phyloP scores from a whole-genome alignment of 805 yeast genomes.

The Pachysolen tannophilus region DNA sequence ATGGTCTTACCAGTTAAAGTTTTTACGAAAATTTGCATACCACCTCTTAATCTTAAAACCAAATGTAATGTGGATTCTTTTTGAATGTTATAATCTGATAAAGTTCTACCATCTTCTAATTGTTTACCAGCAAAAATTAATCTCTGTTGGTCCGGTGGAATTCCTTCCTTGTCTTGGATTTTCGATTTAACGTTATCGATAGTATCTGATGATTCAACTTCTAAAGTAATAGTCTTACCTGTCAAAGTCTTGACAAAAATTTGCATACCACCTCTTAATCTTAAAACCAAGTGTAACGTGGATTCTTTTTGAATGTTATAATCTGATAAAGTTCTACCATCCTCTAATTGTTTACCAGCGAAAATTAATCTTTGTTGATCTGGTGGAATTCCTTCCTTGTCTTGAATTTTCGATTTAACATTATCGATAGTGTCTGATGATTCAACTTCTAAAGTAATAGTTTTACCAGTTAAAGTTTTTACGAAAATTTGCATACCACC shows the following conservation, averaged over 20 bases:
- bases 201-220: constrained; percentile 96
- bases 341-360: constrained; percentile 95
- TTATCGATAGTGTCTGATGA: constrained; percentile 94
- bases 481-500: constrained; percentile 96
- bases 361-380: constrained; percentile 94
- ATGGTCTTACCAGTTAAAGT: constrained; percentile 41
- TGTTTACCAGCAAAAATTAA: constrained; percentile 97
- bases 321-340: constrained; percentile 90
- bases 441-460: constrained; percentile 81
- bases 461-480: constrained; percentile 98
- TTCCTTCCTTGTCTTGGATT: constrained; percentile 96
- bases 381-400: constrained; percentile 95
- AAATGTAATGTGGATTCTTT: constrained; percentile 95
- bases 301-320: constrained; percentile 96
- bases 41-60: constrained; percentile 98
- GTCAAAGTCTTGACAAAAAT: constrained; percentile 50
- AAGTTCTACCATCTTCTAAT: constrained; percentile 93
- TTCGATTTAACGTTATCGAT: constrained; percentile 95
- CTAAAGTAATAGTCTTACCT: constrained; percentile 72
- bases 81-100: constrained; percentile 96
- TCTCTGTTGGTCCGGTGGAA: constrained; percentile 97
- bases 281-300: constrained; percentile 65
- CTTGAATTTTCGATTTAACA: constrained; percentile 92
- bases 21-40: constrained; percentile 39
- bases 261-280: constrained; percentile 84